phyloP scores from a whole-genome alignment of 2,329 filamentous ascomycete genomes.

The Remersonia thermophila region DNA sequence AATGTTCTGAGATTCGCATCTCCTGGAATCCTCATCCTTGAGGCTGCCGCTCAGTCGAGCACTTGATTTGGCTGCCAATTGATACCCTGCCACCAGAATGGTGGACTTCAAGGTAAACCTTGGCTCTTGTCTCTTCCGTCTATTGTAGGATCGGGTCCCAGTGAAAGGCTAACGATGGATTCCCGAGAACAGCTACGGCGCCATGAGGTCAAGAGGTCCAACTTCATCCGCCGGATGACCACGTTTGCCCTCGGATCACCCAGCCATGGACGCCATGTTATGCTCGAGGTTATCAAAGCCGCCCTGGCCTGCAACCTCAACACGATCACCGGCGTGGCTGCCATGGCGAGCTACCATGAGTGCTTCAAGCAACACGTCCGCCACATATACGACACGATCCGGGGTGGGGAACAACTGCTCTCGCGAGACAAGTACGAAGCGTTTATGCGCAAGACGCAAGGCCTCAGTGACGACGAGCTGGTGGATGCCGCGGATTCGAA shows the following conservation, averaged over 20 bases:
- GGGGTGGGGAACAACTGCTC: slow-evolving; percentile 23
- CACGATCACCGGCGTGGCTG: slow-evolving; percentile 11
- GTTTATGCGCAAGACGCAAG: slow-evolving; percentile 41
- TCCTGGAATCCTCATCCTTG: not conserved
- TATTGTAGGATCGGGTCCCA: not conserved
- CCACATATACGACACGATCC: slow-evolving; percentile 34
- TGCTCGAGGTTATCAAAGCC: slow-evolving; percentile 9
- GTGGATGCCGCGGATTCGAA: slow-evolving; percentile 14
- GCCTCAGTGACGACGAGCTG: slow-evolving; percentile 24
- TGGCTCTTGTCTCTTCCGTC: not conserved
- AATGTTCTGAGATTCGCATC: too few relatives aligned
- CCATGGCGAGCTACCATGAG: slow-evolving; percentile 16
- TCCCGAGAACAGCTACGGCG: slow-evolving; percentile 7
- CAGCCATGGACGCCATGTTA: slow-evolving; percentile 8
- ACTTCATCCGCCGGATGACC: slow-evolving; percentile 16
- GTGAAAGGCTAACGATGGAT: slow-evolving; percentile 3
- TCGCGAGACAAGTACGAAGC: slow-evolving; percentile 28
- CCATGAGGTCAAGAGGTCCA: slow-evolving; percentile 13
- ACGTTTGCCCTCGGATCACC: slow-evolving; percentile 12
- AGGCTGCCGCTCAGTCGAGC: slow-evolving; percentile 6
- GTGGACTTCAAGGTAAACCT: slow-evolving; percentile 10
- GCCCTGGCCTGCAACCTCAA: slow-evolving; percentile 17
- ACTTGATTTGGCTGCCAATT: slow-evolving; percentile 6
- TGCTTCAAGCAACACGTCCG: slow-evolving; percentile 37
- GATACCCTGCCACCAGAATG: slow-evolving; percentile 6